Percentiles rank a stretch among this genome's conserved stretches.
Conservation (phyloP, 73 alveolate genomes). For the Paramecium sonneborni region DNA sequence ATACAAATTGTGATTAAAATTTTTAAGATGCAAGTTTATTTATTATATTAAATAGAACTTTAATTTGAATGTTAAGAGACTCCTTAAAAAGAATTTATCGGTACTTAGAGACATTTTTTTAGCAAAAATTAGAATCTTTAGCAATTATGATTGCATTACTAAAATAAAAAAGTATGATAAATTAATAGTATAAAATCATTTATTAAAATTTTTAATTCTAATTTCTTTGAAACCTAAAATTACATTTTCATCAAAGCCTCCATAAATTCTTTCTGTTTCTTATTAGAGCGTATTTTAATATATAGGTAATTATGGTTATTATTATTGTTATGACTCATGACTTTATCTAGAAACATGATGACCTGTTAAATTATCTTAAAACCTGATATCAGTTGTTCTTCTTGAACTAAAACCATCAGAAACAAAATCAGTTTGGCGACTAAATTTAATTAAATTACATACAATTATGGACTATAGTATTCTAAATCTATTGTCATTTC, state of each 20-base stretch:
- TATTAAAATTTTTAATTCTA: background rate
- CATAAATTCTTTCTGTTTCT: background rate
- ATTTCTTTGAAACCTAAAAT: background rate
- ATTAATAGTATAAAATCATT: background rate
- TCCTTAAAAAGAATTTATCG: background rate
- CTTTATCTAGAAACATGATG: background rate
- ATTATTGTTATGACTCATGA: background rate
- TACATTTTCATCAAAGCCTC: background rate
- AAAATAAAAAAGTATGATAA: background rate
- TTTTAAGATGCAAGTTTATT: background rate
- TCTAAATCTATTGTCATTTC: background rate
- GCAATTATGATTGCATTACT: background rate
- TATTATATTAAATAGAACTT: background rate
- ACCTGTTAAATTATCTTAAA: background rate
- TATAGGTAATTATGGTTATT: background rate
- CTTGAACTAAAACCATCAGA: background rate
- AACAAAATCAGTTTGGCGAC: background rate
- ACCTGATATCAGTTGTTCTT: background rate
- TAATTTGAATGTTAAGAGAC: background rate
- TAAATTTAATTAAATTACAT: background rate
- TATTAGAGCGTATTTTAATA: background rate
- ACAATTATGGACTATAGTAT: background rate
- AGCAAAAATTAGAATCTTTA: background rate
- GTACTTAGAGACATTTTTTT: conserved; percentile 2
- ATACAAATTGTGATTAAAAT: background rate